These are phyloP conservation scores for Kalmusia sp. DNA, from an alignment of 2,329 filamentous ascomycete genomes.

Conservation along the genomic window DNA sequence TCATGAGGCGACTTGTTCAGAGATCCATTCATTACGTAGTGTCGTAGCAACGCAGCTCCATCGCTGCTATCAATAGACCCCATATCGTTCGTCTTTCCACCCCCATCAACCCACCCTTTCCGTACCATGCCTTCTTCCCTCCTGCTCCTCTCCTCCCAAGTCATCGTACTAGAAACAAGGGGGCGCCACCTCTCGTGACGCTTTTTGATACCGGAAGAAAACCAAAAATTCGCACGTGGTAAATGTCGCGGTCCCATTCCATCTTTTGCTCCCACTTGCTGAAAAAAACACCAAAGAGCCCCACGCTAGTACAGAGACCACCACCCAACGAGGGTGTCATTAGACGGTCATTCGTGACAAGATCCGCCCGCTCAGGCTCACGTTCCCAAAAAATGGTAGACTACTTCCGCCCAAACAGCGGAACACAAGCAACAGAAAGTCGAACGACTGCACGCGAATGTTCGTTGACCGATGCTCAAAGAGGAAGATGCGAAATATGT, in stretches of 20 bases:
- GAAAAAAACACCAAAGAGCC: neutral
- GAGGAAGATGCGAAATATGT: constrained; percentile 13
- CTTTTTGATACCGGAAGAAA: neutral
- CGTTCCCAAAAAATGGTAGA: neutral
- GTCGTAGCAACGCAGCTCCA: constrained; percentile 7
- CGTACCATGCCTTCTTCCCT: neutral
- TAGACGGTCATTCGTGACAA: neutral
- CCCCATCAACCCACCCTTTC: neutral
- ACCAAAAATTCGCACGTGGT: neutral
- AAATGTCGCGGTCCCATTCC: neutral
- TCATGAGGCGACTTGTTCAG: neutral
- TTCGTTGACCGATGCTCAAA: constrained; percentile 5
- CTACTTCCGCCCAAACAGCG: neutral
- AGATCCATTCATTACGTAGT: constrained; percentile 19
- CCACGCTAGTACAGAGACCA: neutral
- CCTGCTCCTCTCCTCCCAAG: neutral
- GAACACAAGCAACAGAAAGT: neutral
- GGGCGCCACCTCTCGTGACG: neutral
- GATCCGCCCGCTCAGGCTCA: neutral
- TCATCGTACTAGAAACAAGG: neutral
- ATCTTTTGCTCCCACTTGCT: neutral
- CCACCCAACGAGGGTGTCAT: neutral
- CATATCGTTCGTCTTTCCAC: neutral
- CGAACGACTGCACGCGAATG: constrained; percentile 1
- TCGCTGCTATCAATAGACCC: neutral